These are phyloP conservation scores for Ciborinia camelliae DNA, from an alignment of 2,329 filamentous ascomycete genomes.

Conservation along the genomic window DNA sequence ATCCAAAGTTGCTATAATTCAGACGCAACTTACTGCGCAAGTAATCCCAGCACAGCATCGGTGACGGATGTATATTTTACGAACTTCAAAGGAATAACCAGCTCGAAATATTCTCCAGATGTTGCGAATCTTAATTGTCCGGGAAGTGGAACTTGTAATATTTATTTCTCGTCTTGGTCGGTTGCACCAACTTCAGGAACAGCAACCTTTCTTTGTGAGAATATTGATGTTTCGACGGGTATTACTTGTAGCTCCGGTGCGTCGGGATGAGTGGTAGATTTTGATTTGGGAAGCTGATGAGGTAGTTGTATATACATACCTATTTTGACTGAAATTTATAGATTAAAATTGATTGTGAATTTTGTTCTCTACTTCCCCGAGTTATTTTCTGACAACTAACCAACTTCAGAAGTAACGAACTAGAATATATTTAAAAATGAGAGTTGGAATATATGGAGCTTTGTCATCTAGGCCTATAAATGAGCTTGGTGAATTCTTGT, in stretches of 20 bases:
- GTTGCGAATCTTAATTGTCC: constrained; percentile 42
- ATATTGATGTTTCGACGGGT: constrained; percentile 37
- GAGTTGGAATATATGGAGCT: not conserved
- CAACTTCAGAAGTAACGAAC: not conserved
- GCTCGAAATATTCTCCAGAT: constrained; percentile 38
- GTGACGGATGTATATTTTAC: constrained; percentile 40
- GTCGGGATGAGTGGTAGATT: constrained; percentile 33
- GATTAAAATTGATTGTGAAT: not conserved
- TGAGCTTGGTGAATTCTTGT: not conserved
- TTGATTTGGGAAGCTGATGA: not conserved
- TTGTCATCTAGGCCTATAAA: not conserved
- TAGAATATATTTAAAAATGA: too few species aligned
- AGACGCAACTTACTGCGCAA: constrained; percentile 39
- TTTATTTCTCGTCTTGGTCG: constrained; percentile 37
- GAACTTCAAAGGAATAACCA: constrained; percentile 42
- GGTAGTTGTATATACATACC: not conserved
- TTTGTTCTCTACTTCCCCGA: not conserved
- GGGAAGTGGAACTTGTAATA: constrained; percentile 40
- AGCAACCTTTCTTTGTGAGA: constrained; percentile 38
- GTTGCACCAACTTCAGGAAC: constrained; percentile 39
- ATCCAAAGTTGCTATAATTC: constrained; percentile 46
- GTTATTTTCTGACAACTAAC: not conserved
- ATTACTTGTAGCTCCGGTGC: constrained; percentile 39
- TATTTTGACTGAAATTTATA: not conserved
- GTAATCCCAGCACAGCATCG: constrained; percentile 38